Percentiles rank a stretch among this genome's conserved stretches.
These are phyloP conservation scores for Fusarium tuaranense DNA, from an alignment of 2,329 filamentous ascomycete genomes.

Conservation along the genomic window DNA sequence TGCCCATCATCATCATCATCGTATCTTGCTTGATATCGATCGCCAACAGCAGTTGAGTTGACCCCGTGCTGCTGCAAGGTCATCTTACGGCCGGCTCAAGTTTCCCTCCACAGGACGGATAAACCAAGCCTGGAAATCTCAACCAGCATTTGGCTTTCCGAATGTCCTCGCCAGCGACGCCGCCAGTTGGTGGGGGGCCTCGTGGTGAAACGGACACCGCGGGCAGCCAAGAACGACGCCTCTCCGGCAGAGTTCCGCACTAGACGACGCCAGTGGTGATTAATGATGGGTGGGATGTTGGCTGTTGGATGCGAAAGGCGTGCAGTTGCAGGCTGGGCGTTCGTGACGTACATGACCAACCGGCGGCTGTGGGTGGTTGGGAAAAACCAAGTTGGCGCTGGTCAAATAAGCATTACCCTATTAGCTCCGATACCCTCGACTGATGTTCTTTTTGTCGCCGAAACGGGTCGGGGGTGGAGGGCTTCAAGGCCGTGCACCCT, in stretches of 20 bases:
- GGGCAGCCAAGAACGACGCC: constrained; percentile 32
- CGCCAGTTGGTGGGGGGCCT: constrained; percentile 40
- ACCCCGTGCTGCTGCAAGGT: background rate
- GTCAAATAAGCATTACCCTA: constrained; percentile 30
- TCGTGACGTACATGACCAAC: constrained; percentile 38
- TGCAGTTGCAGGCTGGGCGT: constrained; percentile 23
- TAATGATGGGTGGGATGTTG: constrained; percentile 30
- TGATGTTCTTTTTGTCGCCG: constrained; percentile 25
- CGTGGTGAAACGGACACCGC: constrained; percentile 41
- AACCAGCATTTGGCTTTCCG: constrained; percentile 35
- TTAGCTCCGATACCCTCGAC: constrained; percentile 32
- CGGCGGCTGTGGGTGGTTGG: constrained; percentile 25
- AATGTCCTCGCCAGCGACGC: constrained; percentile 27
- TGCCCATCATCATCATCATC: background rate
- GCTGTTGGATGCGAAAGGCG: constrained; percentile 20
- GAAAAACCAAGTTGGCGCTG: constrained; percentile 10
- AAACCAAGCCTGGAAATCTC: constrained; percentile 10
- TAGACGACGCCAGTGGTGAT: constrained; percentile 21
- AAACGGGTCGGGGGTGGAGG: constrained; percentile 27
- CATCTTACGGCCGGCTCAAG: constrained; percentile 20
- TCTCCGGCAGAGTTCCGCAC: constrained; percentile 43
- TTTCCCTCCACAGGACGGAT: constrained; percentile 15
- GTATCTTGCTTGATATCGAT: background rate
- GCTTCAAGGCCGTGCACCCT: constrained; percentile 28
- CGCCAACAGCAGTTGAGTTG: background rate